phyloP scores from a whole-genome alignment of 148 eudicot species.

The Chenopodium album region DNA sequence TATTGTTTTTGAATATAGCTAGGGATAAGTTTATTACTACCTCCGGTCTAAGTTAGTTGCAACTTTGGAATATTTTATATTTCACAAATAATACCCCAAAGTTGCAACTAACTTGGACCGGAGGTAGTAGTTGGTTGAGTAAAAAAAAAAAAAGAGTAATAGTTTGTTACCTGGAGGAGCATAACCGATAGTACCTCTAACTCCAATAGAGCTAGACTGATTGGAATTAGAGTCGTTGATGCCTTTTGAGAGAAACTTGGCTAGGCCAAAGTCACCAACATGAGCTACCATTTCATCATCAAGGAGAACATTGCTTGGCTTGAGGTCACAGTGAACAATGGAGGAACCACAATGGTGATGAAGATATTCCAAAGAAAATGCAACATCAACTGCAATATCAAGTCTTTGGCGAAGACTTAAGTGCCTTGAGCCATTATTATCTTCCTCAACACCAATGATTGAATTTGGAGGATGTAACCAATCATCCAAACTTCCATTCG shows the following conservation, averaged over 20 bases:
- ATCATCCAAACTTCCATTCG: constrained; percentile 20
- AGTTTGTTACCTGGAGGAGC: constrained; percentile 3
- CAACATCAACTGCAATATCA: constrained; percentile 33
- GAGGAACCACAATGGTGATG: constrained; percentile 23
- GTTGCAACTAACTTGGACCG: too few species aligned
- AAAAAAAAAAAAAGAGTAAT: too few species aligned
- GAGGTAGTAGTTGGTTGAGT: neutral
- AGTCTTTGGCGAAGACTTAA: constrained; percentile 16
- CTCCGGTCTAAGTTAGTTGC: too few species aligned
- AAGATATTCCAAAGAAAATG: constrained; percentile 40
- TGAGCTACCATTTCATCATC: constrained; percentile 37
- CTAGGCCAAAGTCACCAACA: constrained; percentile 46
- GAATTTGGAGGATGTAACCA: constrained; percentile 15
- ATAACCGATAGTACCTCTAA: constrained; percentile 7
- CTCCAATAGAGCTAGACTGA: constrained; percentile 20
- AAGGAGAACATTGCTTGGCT: constrained; percentile 41
- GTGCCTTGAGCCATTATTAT: neutral
- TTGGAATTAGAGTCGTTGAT: neutral
- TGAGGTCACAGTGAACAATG: constrained; percentile 38
- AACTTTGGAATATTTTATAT: too few species aligned
- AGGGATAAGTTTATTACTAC: too few species aligned
- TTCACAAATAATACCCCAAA: too few species aligned
- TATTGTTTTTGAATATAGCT: too few species aligned
- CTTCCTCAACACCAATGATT: neutral
- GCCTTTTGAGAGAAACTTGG: constrained; percentile 23